Evolutionary conservation across 306 rosid genomes (phyloP).

Genomic region (Pterocarpus santalinus): DNA sequence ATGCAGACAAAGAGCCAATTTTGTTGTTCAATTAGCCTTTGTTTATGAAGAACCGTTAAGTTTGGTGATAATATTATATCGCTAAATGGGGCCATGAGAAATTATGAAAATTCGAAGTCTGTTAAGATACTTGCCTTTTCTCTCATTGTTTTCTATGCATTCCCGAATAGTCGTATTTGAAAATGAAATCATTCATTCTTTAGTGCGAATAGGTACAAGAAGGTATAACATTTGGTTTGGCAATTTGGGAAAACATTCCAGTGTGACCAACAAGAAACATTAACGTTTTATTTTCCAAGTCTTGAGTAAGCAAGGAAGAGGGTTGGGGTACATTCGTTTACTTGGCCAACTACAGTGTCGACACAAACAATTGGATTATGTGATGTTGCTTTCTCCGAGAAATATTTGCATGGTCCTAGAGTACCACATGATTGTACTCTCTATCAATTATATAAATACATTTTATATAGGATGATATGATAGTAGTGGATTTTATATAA

Average conservation of each 20-base stretch:
- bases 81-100: slow-evolving; percentile 21
- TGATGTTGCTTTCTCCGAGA: slow-evolving; percentile 40
- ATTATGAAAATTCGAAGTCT: background rate
- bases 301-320: slow-evolving; percentile 21
- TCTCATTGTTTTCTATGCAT: slow-evolving; percentile 18
- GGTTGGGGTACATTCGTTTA: slow-evolving; percentile 20
- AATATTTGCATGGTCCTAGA: no score
- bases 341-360: slow-evolving; percentile 42
- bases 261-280: slow-evolving; percentile 41
- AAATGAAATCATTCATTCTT: background rate
- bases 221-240: slow-evolving; percentile 42
- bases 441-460: no score
- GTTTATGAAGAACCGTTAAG: background rate
- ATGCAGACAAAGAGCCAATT: slow-evolving; percentile 14
- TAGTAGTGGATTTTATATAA: no score
- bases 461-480: no score
- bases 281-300: slow-evolving; percentile 9
- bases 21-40: slow-evolving; percentile 19
- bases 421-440: no score
- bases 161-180: background rate
- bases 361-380: slow-evolving; percentile 16
- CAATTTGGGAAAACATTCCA: slow-evolving; percentile 39
- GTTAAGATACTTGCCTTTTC: background rate
- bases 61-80: slow-evolving; percentile 32
- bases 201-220: slow-evolving; percentile 20